Conservation (phyloP, 441 rosid species). For the Metrosideros polymorpha region DNA sequence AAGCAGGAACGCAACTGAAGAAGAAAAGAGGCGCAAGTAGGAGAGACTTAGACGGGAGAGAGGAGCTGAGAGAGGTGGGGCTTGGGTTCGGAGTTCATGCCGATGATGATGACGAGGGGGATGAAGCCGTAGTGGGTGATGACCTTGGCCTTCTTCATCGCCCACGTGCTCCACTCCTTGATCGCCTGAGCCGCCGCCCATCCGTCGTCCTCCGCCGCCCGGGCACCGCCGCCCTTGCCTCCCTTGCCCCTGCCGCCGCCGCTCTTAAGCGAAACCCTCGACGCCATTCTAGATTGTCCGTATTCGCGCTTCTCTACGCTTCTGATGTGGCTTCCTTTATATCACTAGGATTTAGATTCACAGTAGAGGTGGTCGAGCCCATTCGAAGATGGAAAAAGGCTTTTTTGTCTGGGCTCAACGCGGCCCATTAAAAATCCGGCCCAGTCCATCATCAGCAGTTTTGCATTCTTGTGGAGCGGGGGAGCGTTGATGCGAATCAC, state of each 20-base stretch:
- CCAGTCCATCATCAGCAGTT: too few species aligned
- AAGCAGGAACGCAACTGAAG: slow-evolving; percentile 10
- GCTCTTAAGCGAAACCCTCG: slow-evolving; percentile 37
- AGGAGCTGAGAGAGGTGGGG: slow-evolving; percentile 81
- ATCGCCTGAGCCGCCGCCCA: slow-evolving; percentile 24
- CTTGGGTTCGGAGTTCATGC: slow-evolving; percentile 92
- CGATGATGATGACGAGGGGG: slow-evolving; percentile 70
- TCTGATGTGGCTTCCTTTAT: background rate
- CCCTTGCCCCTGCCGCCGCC: slow-evolving; percentile 4
- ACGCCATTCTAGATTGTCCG: slow-evolving; percentile 24
- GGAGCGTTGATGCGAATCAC: background rate
- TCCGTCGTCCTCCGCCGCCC: slow-evolving; percentile 22
- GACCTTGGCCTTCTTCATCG: slow-evolving; percentile 72
- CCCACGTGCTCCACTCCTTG: slow-evolving; percentile 90
- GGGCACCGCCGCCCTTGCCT: slow-evolving; percentile 39
- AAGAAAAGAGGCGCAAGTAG: background rate
- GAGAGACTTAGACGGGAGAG: slow-evolving; percentile 48
- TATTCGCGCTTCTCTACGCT: too few species aligned
- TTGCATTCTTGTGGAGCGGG: background rate
- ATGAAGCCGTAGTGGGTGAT: slow-evolving; percentile 85
- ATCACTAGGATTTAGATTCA: too few species aligned
- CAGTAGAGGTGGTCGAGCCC: too few species aligned
- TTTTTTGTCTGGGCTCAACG: background rate
- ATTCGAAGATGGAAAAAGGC: background rate
- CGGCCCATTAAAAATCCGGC: background rate